Base-by-base conservation (phyloP, 208 protist species). In the Herpetomonas tarakana region DNA sequence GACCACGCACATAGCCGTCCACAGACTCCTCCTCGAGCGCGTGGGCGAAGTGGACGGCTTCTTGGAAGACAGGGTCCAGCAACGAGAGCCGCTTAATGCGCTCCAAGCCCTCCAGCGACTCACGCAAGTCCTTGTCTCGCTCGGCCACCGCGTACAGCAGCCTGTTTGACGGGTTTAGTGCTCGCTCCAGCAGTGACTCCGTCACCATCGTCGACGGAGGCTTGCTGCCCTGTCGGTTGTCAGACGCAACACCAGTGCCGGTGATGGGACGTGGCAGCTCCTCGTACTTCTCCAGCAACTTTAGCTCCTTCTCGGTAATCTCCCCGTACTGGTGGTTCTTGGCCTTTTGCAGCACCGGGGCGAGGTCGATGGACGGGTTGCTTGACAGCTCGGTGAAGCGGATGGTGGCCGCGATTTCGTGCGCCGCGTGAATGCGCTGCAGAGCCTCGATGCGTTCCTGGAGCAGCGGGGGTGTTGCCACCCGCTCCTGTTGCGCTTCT, bases 1-100 rank as follows among this genome's bases (percentile, higher is more conserved):
- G 46, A 29, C 60, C 74, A 16, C 75, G 57, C n/a, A 81, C 35
- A 59, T 81, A 63, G 16, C 61, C 47, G 6, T 65, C 64, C 2
- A 82, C 66, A 14, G 75, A 77, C 0, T 65, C 31, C 47, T 81
- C 81, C 38, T 91, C 81, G 39, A 82, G 59, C 1, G 52, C 38
- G 54, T 89, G 80, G 1, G 82, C 81, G 16, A 80, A 63, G 26
- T 71, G 59, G 38, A 91, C 66, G 11, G 83, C 88, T 19, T 74
- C 77, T 56, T 94, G 88, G 66, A 94, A 94, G 4, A 74, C 47
- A 1, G 76, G 75, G 52, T 91, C 88, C 16, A 94, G 64, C 19
- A 94, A 58, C 0, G 84, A 52, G 25, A 67, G 71, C 6, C 88
- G 83, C 45, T 91, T 91, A 47, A 94, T 88, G 12, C 80, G 71